A percentile compares a stretch with the other conserved stretches of the same genome.
Conservation (phyloP, 371 early-diverging fungal species). For the Nematocida homosporus region DNA sequence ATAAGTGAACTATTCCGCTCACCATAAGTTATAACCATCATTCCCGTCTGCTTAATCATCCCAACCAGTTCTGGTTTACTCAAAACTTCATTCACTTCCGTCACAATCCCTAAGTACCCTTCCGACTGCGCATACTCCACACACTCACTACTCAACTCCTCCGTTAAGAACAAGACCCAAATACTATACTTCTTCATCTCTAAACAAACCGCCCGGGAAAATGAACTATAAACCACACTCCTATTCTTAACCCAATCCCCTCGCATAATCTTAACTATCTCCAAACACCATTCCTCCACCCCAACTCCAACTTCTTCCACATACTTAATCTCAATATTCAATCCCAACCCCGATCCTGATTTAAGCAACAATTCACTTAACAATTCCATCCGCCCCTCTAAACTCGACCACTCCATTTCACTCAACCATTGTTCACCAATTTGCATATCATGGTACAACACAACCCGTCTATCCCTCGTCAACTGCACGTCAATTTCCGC, state of each 20-base stretch:
- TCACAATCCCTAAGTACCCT: slow-evolving; percentile 18
- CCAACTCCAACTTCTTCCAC: not conserved
- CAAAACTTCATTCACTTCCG: slow-evolving; percentile 26
- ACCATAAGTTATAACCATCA: slow-evolving; percentile 36
- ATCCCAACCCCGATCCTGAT: slow-evolving; percentile 9
- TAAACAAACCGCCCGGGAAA: slow-evolving; percentile 13
- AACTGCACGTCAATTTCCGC: slow-evolving; percentile 53
- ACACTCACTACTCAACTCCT: slow-evolving; percentile 17
- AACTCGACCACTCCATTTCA: not conserved
- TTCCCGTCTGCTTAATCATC: not conserved
- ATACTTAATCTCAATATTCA: slow-evolving; percentile 49
- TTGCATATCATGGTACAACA: slow-evolving; percentile 28
- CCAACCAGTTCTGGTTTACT: not conserved
- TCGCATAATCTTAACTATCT: not conserved
- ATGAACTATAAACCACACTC: slow-evolving; percentile 40
- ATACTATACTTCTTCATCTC: not conserved
- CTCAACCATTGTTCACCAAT: not conserved
- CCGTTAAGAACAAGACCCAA: slow-evolving; percentile 14
- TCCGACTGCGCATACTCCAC: not conserved
- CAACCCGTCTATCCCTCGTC: slow-evolving; percentile 5
- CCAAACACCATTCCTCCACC: slow-evolving; percentile 6
- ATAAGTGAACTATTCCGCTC: not conserved
- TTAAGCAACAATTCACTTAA: not conserved
- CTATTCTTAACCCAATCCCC: not conserved
- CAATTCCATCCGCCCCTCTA: not conserved